Percentiles rank a stretch among this genome's conserved stretches.
Evolutionary conservation across 129 eudicot species (phyloP).

Genomic region (Smallanthus sonchifolius): DNA sequence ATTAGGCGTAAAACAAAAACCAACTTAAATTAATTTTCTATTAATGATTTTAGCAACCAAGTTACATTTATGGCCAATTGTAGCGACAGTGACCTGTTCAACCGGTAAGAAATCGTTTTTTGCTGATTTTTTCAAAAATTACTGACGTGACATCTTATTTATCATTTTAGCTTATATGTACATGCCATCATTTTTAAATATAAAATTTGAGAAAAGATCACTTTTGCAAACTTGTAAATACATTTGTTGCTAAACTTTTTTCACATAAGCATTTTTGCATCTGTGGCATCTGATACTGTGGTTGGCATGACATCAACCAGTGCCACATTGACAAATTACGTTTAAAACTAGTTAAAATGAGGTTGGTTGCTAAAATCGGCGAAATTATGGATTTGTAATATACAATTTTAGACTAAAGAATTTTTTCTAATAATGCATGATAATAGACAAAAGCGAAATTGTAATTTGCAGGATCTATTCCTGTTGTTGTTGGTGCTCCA

Average conservation of each 20-base stretch:
- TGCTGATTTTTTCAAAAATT: not conserved
- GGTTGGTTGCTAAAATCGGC: not conserved
- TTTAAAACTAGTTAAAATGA: not conserved
- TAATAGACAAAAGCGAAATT: constrained; percentile 2
- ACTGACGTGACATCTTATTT: not conserved
- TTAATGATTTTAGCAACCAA: not conserved
- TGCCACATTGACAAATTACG: not conserved
- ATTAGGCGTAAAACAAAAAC: not conserved
- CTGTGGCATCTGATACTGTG: not conserved
- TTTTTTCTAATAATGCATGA: not conserved
- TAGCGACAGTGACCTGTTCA: not conserved
- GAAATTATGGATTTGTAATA: not conserved
- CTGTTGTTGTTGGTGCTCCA: constrained; percentile 96
- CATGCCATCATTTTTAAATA: not conserved
- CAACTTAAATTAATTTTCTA: not conserved
- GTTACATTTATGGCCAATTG: not conserved
- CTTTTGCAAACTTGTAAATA: not conserved
- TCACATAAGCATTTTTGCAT: constrained; percentile 1
- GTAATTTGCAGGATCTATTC: constrained; percentile 59
- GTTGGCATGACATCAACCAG: not conserved
- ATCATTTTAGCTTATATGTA: not conserved
- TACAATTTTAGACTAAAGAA: not conserved
- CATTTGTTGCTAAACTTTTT: not conserved
- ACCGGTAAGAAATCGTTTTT: not conserved
- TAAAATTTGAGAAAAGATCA: not conserved